Conservation (phyloP, 371 early-diverging fungal genomes). For the Syncephalis fuscata region DNA sequence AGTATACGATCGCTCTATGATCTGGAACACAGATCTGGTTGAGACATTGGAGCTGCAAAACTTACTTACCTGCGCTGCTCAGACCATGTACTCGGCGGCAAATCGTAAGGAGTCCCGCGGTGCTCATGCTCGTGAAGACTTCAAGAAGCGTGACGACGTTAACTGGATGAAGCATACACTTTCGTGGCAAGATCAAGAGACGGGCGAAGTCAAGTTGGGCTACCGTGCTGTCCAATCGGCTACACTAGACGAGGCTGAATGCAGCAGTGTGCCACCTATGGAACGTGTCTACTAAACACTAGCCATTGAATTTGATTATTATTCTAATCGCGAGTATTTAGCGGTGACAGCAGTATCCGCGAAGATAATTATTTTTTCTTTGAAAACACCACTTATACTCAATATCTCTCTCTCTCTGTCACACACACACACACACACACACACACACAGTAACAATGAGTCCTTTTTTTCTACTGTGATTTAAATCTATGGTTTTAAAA, state of each 20-base stretch:
- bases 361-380: no score
- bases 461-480: no score
- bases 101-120: constrained; percentile 95
- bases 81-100: constrained; percentile 92
- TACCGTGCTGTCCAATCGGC: constrained; percentile 68
- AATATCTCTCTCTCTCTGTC: no score
- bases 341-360: no score
- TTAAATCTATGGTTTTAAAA: no score
- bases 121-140: constrained; percentile 96
- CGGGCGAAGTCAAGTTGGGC: constrained; percentile 54
- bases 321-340: no score
- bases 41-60: constrained; percentile 96
- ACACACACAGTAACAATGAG: no score
- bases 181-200: constrained; percentile 77
- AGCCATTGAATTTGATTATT: no score
- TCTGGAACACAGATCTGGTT: constrained; percentile 95
- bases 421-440: no score
- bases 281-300: constrained; percentile 81
- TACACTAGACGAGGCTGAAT: constrained; percentile 87
- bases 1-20: constrained; percentile 81
- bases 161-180: constrained; percentile 98
- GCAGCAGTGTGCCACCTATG: constrained; percentile 83
- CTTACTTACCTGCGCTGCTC: constrained; percentile 88
- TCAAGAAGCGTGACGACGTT: constrained; percentile 69
- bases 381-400: no score